These are phyloP conservation scores for Pleurotus tuoliensis DNA, from an alignment of 768 basidiomycete genomes.

Conservation along the genomic window DNA sequence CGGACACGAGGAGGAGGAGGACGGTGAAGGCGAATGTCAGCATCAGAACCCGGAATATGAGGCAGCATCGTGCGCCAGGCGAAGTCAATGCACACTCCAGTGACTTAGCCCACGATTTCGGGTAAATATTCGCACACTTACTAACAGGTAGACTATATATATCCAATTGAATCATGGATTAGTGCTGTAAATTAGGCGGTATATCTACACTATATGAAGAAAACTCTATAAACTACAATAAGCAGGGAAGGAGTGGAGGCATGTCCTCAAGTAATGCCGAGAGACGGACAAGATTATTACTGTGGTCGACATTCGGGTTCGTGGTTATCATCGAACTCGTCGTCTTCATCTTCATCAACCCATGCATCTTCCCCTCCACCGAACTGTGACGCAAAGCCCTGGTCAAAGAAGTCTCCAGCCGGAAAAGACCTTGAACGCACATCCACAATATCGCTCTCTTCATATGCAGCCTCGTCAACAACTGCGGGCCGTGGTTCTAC, in stretches of 20 bases:
- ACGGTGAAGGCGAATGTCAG: constrained; percentile 5
- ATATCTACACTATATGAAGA: not conserved
- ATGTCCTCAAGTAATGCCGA: not conserved
- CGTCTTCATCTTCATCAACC: constrained; percentile 70
- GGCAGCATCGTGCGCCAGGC: not conserved
- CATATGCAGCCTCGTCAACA: constrained; percentile 68
- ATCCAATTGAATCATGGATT: not conserved
- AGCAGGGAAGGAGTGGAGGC: not conserved
- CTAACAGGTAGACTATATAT: not conserved
- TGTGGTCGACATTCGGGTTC: constrained; percentile 60
- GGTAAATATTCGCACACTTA: not conserved
- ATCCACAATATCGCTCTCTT: constrained; percentile 76
- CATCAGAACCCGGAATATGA: not conserved
- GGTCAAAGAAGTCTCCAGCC: constrained; percentile 78
- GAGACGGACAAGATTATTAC: constrained; percentile 23
- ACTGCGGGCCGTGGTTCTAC: constrained; percentile 68
- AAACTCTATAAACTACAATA: not conserved
- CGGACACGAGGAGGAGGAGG: constrained; percentile 4
- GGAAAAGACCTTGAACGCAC: constrained; percentile 79
- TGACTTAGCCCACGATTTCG: too few species aligned
- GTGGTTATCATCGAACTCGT: constrained; percentile 35
- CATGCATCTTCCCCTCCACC: constrained; percentile 69
- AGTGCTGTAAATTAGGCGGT: not conserved
- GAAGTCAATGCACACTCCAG: not conserved
- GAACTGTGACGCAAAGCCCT: constrained; percentile 66